Base-by-base conservation (phyloP, 306 rosid genomes). In the Quercus agrifolia region DNA sequence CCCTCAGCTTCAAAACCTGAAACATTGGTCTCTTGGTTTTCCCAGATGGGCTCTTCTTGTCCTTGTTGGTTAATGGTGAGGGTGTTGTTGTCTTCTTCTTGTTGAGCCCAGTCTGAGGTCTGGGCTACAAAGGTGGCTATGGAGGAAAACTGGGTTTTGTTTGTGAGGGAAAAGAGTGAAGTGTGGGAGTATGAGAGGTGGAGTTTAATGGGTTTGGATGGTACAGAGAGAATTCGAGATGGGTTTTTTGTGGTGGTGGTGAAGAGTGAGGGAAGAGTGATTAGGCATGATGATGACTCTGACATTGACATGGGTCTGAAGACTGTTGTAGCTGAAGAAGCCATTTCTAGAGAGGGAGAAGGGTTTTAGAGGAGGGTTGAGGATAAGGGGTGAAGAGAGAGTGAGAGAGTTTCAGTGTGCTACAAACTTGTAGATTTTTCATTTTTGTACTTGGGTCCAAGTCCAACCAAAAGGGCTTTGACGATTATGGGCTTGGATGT, bases 71-170 rank as follows among this genome's bases (percentile, higher is more conserved):
- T 83, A 6, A 78, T 1, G 52, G 92, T 85, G 62, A 62, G 76
- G 1, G 95, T 80, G 82, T 69, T 78, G 82, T 69, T 81, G 74
- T 78, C 89, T n/a, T 73, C 91, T 21, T 82, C 93, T 62, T 89
- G 89, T 67, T 92, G 93, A 79, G 95, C 92, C 94, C 94, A 90
- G 63, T 86, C 94, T 0, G 97, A 89, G 21, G 94, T 88, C 85
- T 86, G 97, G 27, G 97, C 93, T 2, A 89, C 97, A 55, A 77
- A 85, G 27, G 93, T 33, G 74, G 89, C 82, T 3, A 87, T 4
- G 17, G 91, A 83, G 18, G 94, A 84, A 59, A 77, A 66, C 3
- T 77, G 86, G 62, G 86, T 35, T n/a, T 56, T 89, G 74, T 31
- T 88, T 57, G 2, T 69, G 13, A 84, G 83, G 25, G 83, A 78